phyloP scores from a whole-genome alignment of 257 asterid species.

The Solanum stenotomum region DNA sequence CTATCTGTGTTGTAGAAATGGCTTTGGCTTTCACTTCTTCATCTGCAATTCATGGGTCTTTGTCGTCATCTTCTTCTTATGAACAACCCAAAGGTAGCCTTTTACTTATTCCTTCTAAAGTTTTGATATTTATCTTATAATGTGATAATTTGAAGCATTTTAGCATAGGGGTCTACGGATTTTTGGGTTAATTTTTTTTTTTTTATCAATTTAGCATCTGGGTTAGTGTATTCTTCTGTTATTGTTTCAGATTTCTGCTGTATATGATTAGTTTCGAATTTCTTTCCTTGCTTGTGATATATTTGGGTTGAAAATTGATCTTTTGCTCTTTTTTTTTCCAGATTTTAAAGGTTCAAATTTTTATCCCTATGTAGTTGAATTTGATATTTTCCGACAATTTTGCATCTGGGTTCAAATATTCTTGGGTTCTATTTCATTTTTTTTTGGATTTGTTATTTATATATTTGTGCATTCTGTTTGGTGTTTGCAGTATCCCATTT shows the following conservation, averaged over 20 bases:
- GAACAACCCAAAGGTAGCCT: conserved; percentile 50
- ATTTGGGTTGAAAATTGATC: not conserved
- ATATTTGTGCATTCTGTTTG: not conserved
- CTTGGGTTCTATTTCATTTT: not conserved
- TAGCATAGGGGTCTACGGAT: not conserved
- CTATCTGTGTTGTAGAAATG: conserved; percentile 13
- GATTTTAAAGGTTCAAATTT: not conserved
- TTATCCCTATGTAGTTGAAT: not conserved
- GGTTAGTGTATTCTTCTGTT: not conserved
- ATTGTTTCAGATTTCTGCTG: not conserved
- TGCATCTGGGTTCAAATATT: not conserved
- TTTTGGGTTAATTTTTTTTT: not conserved
- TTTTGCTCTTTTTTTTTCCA: not conserved
- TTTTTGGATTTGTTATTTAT: not conserved
- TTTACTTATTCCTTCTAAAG: not conserved
- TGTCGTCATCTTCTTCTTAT: conserved; percentile 15
- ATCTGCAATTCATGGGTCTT: conserved; percentile 35
- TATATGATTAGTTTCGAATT: not conserved
- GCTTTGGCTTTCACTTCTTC: conserved; percentile 63
- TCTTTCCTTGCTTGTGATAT: not conserved
- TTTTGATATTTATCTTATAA: not conserved
- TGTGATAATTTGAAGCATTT: not conserved
- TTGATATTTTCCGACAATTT: not conserved
- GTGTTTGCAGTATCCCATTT: conserved; percentile 24
- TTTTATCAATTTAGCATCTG: not conserved